phyloP scores from a whole-genome alignment of 768 basidiomycete genomes.

The Rhodosporidiobolus odoratus region DNA sequence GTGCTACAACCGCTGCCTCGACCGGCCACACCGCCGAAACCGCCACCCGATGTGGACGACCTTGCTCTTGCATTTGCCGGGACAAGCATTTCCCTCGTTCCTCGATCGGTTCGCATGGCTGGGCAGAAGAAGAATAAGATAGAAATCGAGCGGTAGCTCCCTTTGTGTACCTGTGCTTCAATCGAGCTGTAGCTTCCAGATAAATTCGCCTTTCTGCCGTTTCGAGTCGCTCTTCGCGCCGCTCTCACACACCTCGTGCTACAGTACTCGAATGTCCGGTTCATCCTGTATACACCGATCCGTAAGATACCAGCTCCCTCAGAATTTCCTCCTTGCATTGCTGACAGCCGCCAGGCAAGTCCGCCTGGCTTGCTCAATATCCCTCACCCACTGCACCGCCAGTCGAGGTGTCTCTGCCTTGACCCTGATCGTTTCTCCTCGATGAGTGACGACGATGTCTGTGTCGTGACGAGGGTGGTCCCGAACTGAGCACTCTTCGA shows the following conservation, averaged over 20 bases:
- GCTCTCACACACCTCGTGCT: no score
- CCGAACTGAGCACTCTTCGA: constrained; percentile 40
- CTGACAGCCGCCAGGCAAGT: constrained; percentile 35
- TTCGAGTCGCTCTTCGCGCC: no score
- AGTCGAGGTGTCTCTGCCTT: constrained; percentile 51
- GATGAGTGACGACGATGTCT: constrained; percentile 24
- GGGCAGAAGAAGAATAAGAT: constrained; percentile 5
- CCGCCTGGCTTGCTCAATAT: constrained; percentile 50
- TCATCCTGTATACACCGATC: no score
- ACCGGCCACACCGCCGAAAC: background rate
- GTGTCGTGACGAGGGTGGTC: constrained; percentile 18
- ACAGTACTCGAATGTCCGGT: no score
- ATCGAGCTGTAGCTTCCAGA: no score
- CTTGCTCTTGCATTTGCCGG: background rate
- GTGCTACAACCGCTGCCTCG: background rate
- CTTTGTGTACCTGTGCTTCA: background rate
- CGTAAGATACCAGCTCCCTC: background rate
- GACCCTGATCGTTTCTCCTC: constrained; percentile 30
- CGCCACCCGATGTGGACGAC: constrained; percentile 15
- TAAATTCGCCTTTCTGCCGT: no score
- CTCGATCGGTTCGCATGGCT: constrained; percentile 3
- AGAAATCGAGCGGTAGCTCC: background rate
- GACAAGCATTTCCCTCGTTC: constrained; percentile 25
- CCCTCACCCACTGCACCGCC: constrained; percentile 55
- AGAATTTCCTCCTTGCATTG: background rate